Evolutionary conservation across 2,329 filamentous ascomycete species (phyloP), one percentile per base, ranked within the genome.

Genomic region (Mycogone perniciosa): DNA sequence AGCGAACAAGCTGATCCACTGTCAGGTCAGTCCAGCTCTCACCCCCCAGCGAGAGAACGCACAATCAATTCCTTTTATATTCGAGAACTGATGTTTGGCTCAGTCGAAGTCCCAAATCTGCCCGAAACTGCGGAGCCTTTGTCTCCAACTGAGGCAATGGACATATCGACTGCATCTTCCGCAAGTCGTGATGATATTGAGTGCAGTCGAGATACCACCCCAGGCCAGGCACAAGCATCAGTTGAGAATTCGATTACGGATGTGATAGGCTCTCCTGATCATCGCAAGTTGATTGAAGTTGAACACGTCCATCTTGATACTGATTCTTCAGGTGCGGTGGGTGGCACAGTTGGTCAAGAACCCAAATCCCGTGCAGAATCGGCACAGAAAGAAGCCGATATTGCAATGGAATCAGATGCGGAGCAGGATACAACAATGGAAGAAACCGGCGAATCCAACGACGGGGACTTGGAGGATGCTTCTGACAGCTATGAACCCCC

Each of bases 401-500:
- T 9, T 5, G 37, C 34, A 20, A 13, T 9, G 7, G 33, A 33
- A 39, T 41, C 37, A 11, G 50, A 54, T n/a, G 34, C 31, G 9
- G 46, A 38, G n/a, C 39, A 35, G 26, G 54, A 60, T 43, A 38
- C 52, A 5, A 41, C 20, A 8, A 58, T 59, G 48, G 56, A 57
- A 27, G 60, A 63, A 38, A 48, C 50, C 4, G 54, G 52, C 31
- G 54, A 59, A 20, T 52, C 52, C 9, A 75, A 76, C 2, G 76
- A 79, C 44, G 73, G 68, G 41, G 59, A 54, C 9, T 54, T 51
- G 27, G 59, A 59, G n/a, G 58, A 60, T 29, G 59, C 54, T 27
- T 76, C 76, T 2, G 79, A 82, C 53, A 73, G 68, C 44, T 81
- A 82, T 58, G 78, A 84, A 55, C 79, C 79, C 44, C 76, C 77